These are phyloP conservation scores for Trifolium pratense DNA, from an alignment of 306 rosid genomes.

Conservation along the genomic window DNA sequence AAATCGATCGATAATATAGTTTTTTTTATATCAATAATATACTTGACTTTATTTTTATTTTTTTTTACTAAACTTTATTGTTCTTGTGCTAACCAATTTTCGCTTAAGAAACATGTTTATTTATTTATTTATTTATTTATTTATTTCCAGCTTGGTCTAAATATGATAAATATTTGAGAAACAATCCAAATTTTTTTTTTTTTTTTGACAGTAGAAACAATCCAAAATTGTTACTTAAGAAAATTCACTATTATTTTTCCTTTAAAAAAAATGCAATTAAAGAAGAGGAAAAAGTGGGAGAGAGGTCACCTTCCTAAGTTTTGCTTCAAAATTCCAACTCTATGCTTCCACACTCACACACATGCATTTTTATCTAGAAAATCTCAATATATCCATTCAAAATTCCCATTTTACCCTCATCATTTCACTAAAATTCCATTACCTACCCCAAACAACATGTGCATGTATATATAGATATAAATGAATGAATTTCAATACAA, in stretches of 20 bases:
- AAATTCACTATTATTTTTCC: background rate
- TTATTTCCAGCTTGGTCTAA: background rate
- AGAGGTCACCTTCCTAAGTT: conserved; percentile 76
- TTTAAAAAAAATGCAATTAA: background rate
- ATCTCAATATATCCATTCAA: conserved; percentile 31
- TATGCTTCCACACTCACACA: conserved; percentile 51
- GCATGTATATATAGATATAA: conserved; percentile 23
- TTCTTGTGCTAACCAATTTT: conserved; percentile 4
- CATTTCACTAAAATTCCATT: conserved; percentile 31
- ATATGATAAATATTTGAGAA: conserved; percentile 16
- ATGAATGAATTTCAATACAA: conserved; percentile 53
- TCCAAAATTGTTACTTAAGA: background rate
- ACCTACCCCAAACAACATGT: conserved; percentile 40
- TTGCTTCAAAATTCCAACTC: conserved; percentile 85
- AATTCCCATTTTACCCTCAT: conserved; percentile 53
- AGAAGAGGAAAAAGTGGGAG: conserved; percentile 63
- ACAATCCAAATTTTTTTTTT: background rate
- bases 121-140: background rate
- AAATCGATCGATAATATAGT: background rate
- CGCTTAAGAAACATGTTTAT: background rate
- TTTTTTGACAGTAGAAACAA: too few species aligned
- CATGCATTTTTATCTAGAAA: conserved; percentile 47
- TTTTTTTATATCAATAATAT: background rate
- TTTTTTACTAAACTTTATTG: too few species aligned
- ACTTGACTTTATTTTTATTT: conserved; percentile 13